Evolutionary conservation across 352 stramenopile genomes (phyloP).

Genomic region (Thalassiosira mediterranea): DNA sequence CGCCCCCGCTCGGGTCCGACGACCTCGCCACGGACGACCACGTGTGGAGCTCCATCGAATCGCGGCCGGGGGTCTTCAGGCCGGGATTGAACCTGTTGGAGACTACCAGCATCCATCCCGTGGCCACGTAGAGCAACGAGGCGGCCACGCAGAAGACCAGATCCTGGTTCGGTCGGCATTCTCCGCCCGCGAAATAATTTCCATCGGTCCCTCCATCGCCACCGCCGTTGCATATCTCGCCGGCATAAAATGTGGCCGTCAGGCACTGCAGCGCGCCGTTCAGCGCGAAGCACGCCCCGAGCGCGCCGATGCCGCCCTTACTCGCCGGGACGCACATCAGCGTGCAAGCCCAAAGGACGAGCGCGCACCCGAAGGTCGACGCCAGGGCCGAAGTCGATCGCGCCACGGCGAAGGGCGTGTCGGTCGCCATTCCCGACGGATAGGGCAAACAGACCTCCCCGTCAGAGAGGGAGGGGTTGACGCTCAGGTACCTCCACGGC

Average conservation of each 20-base stretch:
- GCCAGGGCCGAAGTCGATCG: conserved; percentile 19
- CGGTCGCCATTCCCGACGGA: conserved; percentile 21
- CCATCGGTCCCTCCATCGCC: not conserved
- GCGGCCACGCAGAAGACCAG: conserved; percentile 46
- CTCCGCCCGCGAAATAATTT: conserved; percentile 23
- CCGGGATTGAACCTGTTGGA: conserved; percentile 20
- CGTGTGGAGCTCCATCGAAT: conserved; percentile 27
- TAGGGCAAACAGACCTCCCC: conserved; percentile 34
- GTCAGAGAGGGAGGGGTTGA: conserved; percentile 3
- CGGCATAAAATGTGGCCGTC: conserved; percentile 24
- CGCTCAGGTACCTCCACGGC: conserved; percentile 34
- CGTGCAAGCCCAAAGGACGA: conserved; percentile 33
- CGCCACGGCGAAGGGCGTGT: conserved; percentile 27
- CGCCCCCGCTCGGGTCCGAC: conserved; percentile 11
- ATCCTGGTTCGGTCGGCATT: conserved; percentile 41
- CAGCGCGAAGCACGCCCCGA: conserved; percentile 24
- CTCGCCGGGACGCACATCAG: conserved; percentile 34
- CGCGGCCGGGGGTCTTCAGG: conserved; percentile 4
- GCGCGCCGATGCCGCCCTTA: conserved; percentile 1
- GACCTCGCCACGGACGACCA: conserved; percentile 33
- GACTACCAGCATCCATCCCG: conserved; percentile 28
- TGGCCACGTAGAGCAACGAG: conserved; percentile 32
- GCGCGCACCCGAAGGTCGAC: conserved; percentile 23
- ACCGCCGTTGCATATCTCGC: conserved; percentile 25
- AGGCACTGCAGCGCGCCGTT: conserved; percentile 12